Evolutionary conservation across 441 rosid species (phyloP), one percentile per base, ranked within the genome.

Genomic region (Macaranga tanarius): DNA sequence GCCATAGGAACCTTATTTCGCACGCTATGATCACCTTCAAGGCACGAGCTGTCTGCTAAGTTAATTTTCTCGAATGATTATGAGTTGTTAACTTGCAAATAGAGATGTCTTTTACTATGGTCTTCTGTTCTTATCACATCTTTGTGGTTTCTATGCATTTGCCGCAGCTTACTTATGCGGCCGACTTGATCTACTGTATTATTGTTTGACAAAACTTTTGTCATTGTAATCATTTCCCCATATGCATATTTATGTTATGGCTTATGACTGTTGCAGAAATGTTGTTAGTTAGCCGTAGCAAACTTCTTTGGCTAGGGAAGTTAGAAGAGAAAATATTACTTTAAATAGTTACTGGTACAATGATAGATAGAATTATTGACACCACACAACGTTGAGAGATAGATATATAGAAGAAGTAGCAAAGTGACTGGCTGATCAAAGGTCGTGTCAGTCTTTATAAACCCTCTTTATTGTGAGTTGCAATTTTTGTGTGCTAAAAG

Each of bases 361-460:
- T 10, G 60, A 42, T 51, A n/a, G 40, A 31, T 13, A 22, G 44
- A 71, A 40, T 67, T 56, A 70, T 69, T 23, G 77, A 55, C 69
- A 67, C 81, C 79, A 78, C 79, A 70, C 59, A 65, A 69, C 63
- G 10, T 10, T 16, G 31, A 34, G 44, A 63, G 48, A 60, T 26
- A 60, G 54, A 1, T 17, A 31, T 31, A 31, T 3, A 31, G 3
- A 0, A 17, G 60, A 26, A 61, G 26, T 19, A 12, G n/a, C 19
- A 52, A 59, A 26, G 44, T 6, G 23, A 73, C 68, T 73, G 84
- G 79, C 68, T 74, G 86, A 83, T 84, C 80, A 70, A 55, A 77
- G 48, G 87, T 86, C 85, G 70, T 80, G 52, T 84, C 88, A 79
- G 68, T 75, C 79, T 65, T 70, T 48, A 60, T 50, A 78, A 69